phyloP scores from a whole-genome alignment of 169 alveolate genomes.

The Plasmodium malariae region DNA sequence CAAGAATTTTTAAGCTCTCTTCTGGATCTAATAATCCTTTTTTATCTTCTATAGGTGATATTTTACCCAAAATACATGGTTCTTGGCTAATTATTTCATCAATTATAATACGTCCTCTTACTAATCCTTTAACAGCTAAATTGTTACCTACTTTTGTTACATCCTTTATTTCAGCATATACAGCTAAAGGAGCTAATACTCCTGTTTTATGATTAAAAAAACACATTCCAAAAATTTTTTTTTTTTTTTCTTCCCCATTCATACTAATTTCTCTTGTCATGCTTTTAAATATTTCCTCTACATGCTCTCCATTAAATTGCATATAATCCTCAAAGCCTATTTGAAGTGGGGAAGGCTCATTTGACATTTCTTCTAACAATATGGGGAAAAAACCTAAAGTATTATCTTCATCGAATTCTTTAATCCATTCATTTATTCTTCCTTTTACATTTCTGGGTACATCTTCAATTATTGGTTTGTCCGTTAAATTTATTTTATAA shows the following conservation, averaged over 20 bases:
- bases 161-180: conserved; percentile 84
- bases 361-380: conserved; percentile 84
- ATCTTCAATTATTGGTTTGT: conserved; percentile 69
- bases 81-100: conserved; percentile 83
- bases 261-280: conserved; percentile 61
- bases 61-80: conserved; percentile 85
- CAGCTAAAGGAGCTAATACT: conserved; percentile 87
- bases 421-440: conserved; percentile 84
- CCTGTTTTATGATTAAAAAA: conserved; percentile 84
- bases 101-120: conserved; percentile 83
- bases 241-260: conserved; percentile 47
- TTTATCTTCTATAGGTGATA: conserved; percentile 84
- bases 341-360: conserved; percentile 86
- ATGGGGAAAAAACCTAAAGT: conserved; percentile 85
- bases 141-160: conserved; percentile 78
- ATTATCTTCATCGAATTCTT: conserved; percentile 81
- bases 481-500: conserved; percentile 55
- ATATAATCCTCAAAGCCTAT: conserved; percentile 86
- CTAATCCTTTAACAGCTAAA: conserved; percentile 83
- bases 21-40: conserved; percentile 80
- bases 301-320: conserved; percentile 85
- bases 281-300: conserved; percentile 84
- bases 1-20: conserved; percentile 83
- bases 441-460: conserved; percentile 81
- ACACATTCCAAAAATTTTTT: conserved; percentile 85